These are phyloP conservation scores for Elymus sibiricus DNA, from an alignment of 176 grass and related monocot genomes.

Conservation along the genomic window DNA sequence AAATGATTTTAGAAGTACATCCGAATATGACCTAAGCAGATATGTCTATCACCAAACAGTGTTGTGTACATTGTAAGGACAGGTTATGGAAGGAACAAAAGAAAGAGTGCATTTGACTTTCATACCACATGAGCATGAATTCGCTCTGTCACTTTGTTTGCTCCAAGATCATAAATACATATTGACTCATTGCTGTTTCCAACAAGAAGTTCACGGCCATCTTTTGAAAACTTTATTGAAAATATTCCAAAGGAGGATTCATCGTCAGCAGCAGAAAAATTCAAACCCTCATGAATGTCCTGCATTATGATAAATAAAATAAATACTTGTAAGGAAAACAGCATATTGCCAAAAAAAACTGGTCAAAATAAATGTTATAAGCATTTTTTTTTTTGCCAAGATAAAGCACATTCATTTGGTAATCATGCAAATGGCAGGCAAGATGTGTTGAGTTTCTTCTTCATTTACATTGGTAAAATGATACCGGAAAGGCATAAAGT, in stretches of 20 bases:
- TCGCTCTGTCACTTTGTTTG: constrained; percentile 51
- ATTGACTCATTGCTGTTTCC: constrained; percentile 59
- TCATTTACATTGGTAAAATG: not conserved
- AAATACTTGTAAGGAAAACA: not conserved
- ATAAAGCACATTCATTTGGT: not conserved
- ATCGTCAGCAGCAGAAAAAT: constrained; percentile 44
- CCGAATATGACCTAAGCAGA: not conserved
- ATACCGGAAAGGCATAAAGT: too few species aligned
- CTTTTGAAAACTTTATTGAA: constrained; percentile 70
- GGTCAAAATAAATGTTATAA: too few species aligned
- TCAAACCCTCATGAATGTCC: constrained; percentile 65
- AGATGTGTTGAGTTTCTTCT: not conserved
- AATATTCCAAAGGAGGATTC: constrained; percentile 52
- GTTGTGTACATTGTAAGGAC: not conserved
- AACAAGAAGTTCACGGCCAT: constrained; percentile 65
- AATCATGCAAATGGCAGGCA: not conserved
- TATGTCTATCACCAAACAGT: not conserved
- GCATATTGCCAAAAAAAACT: not conserved
- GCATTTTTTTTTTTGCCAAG: not conserved
- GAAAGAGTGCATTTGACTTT: not conserved
- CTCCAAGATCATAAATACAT: constrained; percentile 67
- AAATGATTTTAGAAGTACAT: not conserved
- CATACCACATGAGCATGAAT: constrained; percentile 57
- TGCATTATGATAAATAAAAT: constrained; percentile 24
- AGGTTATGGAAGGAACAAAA: not conserved